Evolutionary conservation across 164 flowering plant genomes (phyloP).

Genomic region (Santalum album): DNA sequence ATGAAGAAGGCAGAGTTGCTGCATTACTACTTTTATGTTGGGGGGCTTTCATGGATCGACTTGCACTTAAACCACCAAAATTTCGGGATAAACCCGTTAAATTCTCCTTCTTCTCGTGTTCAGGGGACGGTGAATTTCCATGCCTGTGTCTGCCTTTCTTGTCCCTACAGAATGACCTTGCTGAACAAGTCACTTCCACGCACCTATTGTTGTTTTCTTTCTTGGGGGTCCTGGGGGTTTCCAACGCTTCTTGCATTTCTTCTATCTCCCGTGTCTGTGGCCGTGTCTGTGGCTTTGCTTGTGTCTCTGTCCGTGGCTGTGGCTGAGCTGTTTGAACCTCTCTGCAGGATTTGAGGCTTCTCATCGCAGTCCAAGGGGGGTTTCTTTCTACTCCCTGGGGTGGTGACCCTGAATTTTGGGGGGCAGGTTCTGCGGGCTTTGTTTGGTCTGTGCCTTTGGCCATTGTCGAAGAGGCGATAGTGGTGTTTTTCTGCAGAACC

Average conservation of each 20-base stretch:
- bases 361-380: conserved; percentile 63
- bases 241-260: no score
- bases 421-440: no score
- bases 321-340: conserved; percentile 25
- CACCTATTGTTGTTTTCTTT: conserved; percentile 31
- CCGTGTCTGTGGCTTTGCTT: conserved; percentile 4
- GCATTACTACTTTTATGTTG: conserved; percentile 28
- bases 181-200: conserved; percentile 70
- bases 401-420: no score
- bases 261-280: conserved; percentile 9
- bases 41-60: conserved; percentile 42
- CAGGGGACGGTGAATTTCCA: conserved; percentile 36
- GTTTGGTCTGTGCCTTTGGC: no score
- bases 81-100: conserved; percentile 15
- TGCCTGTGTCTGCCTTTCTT: conserved; percentile 71
- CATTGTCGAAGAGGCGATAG: no score
- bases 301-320: conserved; percentile 13
- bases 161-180: conserved; percentile 75
- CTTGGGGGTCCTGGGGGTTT: conserved; percentile 8
- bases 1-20: conserved; percentile 16
- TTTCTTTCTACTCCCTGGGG: no score
- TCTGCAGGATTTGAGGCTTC: conserved; percentile 55
- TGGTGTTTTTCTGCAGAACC: no score
- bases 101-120: conserved; percentile 36
- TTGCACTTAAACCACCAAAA: conserved; percentile 15